Conservation (phyloP, 345 rosid genomes). For the Hypericum perforatum region DNA sequence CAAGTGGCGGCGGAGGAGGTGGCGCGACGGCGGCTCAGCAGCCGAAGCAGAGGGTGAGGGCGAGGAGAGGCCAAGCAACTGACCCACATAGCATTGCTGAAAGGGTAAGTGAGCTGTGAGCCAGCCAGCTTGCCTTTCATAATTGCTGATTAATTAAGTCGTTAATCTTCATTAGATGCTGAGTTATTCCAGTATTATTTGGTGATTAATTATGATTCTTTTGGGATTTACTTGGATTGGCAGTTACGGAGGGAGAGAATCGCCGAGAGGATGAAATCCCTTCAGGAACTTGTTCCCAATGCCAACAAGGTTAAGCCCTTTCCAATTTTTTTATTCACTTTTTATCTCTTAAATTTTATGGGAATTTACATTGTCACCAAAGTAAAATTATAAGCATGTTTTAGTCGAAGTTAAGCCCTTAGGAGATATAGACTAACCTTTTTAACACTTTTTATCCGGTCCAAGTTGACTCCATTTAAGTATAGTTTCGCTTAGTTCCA, state of each 20-base stretch:
- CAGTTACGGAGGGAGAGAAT: slow-evolving; percentile 95
- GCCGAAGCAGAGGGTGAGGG: slow-evolving; percentile 73
- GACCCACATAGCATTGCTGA: slow-evolving; percentile 99
- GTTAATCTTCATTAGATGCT: neutral
- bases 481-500: no score
- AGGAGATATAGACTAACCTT: no score
- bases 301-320: slow-evolving; percentile 64
- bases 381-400: no score
- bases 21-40: slow-evolving; percentile 43
- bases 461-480: no score
- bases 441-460: no score
- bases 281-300: slow-evolving; percentile 93
- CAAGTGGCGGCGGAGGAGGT: slow-evolving; percentile 27
- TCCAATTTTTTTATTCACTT: neutral
- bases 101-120: slow-evolving; percentile 33
- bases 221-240: neutral
- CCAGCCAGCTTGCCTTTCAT: no score
- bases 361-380: neutral
- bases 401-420: no score
- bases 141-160: no score
- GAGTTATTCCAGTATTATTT: neutral
- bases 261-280: slow-evolving; percentile 97
- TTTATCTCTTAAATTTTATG: neutral
- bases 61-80: slow-evolving; percentile 97
- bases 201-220: neutral